Percentiles rank a stretch among this genome's conserved stretches.
phyloP scores from a whole-genome alignment of 306 rosid genomes.

The Alnus rubra region DNA sequence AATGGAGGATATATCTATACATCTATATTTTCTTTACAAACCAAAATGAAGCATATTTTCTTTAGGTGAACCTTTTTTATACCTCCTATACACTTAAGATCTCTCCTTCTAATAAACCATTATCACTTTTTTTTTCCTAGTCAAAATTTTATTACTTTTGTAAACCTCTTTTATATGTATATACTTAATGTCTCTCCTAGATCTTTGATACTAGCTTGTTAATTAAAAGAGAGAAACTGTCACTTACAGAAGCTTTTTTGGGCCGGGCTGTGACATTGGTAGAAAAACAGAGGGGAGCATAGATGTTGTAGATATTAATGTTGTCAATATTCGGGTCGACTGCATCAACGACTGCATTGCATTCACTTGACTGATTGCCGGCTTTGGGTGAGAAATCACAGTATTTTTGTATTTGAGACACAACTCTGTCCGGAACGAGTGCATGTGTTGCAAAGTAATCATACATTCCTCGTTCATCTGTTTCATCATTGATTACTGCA shows the following conservation, averaged over 20 bases:
- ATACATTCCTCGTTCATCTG: conserved; percentile 56
- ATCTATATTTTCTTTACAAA: too few species aligned
- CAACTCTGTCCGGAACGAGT: conserved; percentile 41
- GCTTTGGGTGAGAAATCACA: conserved; percentile 51
- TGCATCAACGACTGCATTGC: conserved; percentile 28
- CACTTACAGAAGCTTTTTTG: conserved; percentile 53
- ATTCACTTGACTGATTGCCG: conserved; percentile 1
- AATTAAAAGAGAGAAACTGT: background rate
- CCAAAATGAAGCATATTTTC: too few species aligned
- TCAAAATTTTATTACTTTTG: too few species aligned
- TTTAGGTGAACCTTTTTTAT: too few species aligned
- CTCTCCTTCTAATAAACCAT: too few species aligned
- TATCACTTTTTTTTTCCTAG: too few species aligned
- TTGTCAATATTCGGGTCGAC: background rate
- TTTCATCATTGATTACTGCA: conserved; percentile 66
- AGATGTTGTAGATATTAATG: conserved; percentile 66
- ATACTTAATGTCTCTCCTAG: too few species aligned
- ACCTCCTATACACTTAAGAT: too few species aligned
- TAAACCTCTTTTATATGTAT: too few species aligned
- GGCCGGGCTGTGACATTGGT: conserved; percentile 49
- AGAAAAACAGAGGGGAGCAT: conserved; percentile 52
- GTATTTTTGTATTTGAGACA: conserved; percentile 10
- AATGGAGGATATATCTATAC: too few species aligned
- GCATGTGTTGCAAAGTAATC: conserved; percentile 68
- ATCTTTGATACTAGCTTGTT: background rate